Base-by-base conservation (phyloP, 495 filamentous ascomycete species). In the Lepraria neglecta region DNA sequence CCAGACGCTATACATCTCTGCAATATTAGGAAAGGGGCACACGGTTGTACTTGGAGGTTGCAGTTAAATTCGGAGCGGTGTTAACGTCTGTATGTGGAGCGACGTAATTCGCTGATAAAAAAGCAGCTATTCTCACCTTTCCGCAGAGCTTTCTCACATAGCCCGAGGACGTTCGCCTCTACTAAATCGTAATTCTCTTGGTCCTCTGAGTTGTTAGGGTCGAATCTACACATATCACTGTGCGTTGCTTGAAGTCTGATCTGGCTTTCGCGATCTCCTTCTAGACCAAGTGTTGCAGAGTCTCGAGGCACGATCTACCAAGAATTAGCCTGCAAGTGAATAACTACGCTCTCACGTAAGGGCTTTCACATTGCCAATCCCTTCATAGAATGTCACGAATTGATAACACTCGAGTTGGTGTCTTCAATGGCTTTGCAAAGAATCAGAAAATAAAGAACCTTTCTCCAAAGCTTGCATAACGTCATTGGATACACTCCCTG, bases 351-450 rank as follows among this genome's bases (percentile, higher is more conserved):
- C n/a, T 14, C 27, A 17, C 17, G 10, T 21, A 24, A 19, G 28
- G 14, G 38, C 6, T 14, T 27, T 53, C 9, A 60, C 56, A 53
- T 28, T 24, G 9, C 62, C 62, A 5, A 60, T 60, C 1, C 58
- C 56, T 46, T 64, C 62, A 10, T 55, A 64, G 40, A 64, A 64
- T 12, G 62, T 50, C 30, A 64, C 62, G 40, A 64, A 61, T 4
- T 61, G 21, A 28, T 64, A 61, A 10, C 14, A 11, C 14, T 64
- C 58, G n/a, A 64, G 62, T 15, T 64, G 58, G 35, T 64, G 57
- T 30, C 62, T 4, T 33, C 46, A 64, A 9, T 45, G 42, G 24
- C 45, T 43, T 42, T 60, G 45, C n/a, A 64, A 24, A 6, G 31
- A 2, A 15, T 64, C 46, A 1, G 58, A 38, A 17, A 60, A 64